phyloP scores from a whole-genome alignment of 2,329 filamentous ascomycete species.

The Eutypella sp. region DNA sequence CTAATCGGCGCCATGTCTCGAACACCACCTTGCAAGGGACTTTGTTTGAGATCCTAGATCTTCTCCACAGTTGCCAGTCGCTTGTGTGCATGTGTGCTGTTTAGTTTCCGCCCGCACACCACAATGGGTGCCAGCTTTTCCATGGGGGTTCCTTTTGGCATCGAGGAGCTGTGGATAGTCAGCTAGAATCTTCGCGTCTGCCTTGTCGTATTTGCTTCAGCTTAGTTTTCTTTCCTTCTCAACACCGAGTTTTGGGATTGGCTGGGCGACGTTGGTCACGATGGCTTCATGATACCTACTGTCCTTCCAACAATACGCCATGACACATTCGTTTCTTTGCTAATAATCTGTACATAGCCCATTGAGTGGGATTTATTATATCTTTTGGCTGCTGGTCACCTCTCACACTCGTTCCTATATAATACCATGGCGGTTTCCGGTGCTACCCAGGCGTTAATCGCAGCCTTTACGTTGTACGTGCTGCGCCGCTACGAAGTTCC shows the following conservation, averaged over 20 bases:
- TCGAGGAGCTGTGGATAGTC: no score
- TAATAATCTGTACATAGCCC: slow-evolving; percentile 31
- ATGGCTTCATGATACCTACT: slow-evolving; percentile 16
- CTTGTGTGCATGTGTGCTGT: no score
- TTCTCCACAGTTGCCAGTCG: no score
- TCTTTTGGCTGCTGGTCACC: slow-evolving; percentile 21
- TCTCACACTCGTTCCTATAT: slow-evolving; percentile 20
- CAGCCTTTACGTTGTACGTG: slow-evolving; percentile 52
- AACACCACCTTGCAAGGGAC: neutral
- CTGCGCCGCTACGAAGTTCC: neutral
- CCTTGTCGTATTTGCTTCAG: no score
- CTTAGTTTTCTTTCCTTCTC: neutral
- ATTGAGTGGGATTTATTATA: slow-evolving; percentile 43
- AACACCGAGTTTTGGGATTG: neutral
- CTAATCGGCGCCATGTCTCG: neutral
- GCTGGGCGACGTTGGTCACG: slow-evolving; percentile 10
- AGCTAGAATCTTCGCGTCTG: no score
- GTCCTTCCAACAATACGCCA: slow-evolving; percentile 6
- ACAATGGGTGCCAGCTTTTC: neutral
- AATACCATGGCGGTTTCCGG: slow-evolving; percentile 40
- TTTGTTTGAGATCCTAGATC: neutral
- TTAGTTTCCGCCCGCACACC: no score
- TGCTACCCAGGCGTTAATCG: slow-evolving; percentile 44
- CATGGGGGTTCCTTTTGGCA: no score
- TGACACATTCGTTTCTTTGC: slow-evolving; percentile 25